Evolutionary conservation across 2,329 filamentous ascomycete genomes (phyloP), one percentile per base, ranked within the genome.

Genomic region (Alternaria infectoria): DNA sequence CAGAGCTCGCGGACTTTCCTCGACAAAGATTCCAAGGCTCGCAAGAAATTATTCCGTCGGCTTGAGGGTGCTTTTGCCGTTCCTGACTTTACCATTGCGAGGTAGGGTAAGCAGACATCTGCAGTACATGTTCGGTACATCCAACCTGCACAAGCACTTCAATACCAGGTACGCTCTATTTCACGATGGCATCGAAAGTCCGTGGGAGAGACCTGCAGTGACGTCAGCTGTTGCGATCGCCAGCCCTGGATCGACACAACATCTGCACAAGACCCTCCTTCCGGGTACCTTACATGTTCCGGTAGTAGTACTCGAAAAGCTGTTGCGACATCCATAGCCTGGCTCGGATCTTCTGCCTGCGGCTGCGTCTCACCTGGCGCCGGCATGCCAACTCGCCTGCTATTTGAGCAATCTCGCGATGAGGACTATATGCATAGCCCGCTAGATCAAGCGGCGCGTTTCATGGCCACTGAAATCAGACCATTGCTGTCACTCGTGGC

Each of bases 141-240:
- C 17, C 30, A 7, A 4, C 10, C 49, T 51, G 49, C 28, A 36
- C 12, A 36, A 40, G 36, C 36, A 17, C 36, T 40, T 40, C 36
- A 1, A 17, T 40, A 40, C 32, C 36, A 40, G 36, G 23, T 25
- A 19, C 6, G 56, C 11, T 30, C 47, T 17, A 58, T 11, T 2
- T 44, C 36, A 54, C 49, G 15, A 54, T 36, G 43, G 49, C 49
- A 47, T 54, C 28, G 13, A 47, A 45, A 30, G 47, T 6, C 19
- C 49, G 43, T n/a, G 13, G n/a, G 23, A 46, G 28, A 25, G 36
- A n/a, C 15, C 19, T 17, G 36, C 36, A 26, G 23, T 60, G 57
- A 60, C 56, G 60, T 62, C 60, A 63, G 32, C 45, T 30, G 15
- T 13, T 30, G 11, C 11, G 11, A 49, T 28, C 15, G 40, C 23